Percentiles rank a stretch among this genome's conserved stretches.
Conservation (phyloP, 495 filamentous ascomycete genomes). For the Penicillium soppii region DNA sequence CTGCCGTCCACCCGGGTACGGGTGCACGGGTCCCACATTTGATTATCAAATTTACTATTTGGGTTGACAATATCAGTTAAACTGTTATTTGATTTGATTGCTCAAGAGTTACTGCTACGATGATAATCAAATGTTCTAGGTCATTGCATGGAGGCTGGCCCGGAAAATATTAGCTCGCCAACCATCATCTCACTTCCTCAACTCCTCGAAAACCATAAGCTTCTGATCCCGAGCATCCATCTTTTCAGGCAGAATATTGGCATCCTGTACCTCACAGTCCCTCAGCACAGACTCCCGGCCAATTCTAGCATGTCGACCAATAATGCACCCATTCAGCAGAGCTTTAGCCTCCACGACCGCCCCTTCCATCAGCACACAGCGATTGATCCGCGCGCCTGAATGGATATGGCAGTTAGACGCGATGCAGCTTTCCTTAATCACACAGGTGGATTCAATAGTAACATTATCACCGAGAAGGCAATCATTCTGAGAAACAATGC, state of each 20-base stretch:
- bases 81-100: no score
- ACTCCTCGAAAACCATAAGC: constrained; percentile 77
- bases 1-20: no score
- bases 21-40: no score
- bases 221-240: constrained; percentile 82
- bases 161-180: no score
- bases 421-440: constrained; percentile 84
- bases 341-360: constrained; percentile 74
- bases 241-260: constrained; percentile 71
- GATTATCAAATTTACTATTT: no score
- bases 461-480: constrained; percentile 82
- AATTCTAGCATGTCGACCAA: constrained; percentile 72
- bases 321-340: constrained; percentile 75
- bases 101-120: no score
- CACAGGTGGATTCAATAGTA: constrained; percentile 72
- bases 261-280: constrained; percentile 89
- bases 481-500: constrained; percentile 71
- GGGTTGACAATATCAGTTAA: no score
- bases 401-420: constrained; percentile 82
- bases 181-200: constrained; percentile 40
- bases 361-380: constrained; percentile 89
- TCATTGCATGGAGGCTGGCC: no score
- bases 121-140: no score
- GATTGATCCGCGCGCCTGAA: constrained; percentile 68
- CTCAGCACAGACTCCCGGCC: constrained; percentile 72